Base-by-base conservation (phyloP, 768 basidiomycete genomes). In the Lactarius vividus region DNA sequence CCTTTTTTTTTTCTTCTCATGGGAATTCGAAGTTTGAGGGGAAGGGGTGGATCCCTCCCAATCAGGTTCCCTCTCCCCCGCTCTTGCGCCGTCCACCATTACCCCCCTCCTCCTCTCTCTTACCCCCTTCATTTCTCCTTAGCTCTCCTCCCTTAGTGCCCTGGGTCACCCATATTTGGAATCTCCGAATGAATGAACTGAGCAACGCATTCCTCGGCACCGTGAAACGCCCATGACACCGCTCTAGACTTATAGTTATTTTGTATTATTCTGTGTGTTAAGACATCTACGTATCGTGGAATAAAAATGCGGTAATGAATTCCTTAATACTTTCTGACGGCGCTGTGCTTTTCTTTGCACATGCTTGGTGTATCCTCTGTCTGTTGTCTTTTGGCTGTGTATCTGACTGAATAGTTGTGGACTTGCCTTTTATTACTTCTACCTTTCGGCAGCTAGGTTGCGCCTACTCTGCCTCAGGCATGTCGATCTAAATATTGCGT, bases 1-100 rank as follows among this genome's bases (percentile, higher is more conserved):
- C 66, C 69, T 58, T 49, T 40, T 70, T 67, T 62, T 67, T 67
- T 70, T 70, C 69, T 70, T 70, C 69, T 52, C 69, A 70, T 70
- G 69, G 40, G 67, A 70, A 68, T 70, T 65, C 69, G 57, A 65
- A 65, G 67, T 59, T 62, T 40, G 66, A 68, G 63, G 60, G 62
- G 61, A 60, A 39, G 59, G 53, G 57, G 60, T 65, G 55, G 60
- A 61, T 68, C 62, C 35, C 44, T 46, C 66, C 69, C 46, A 57
- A 60, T 63, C 54, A 7, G 35, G 61, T 33, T 39, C 59, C 16
- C 58, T 60, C 64, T 62, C 56, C 64, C 60, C 59, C 64, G 55
- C 64, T 31, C 60, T 66, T 61, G 56, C 55, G 59, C 64, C 54
- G 31, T 26, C 59, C 49, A 31, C 35, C 26, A 26, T 49, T 8